Evolutionary conservation across 768 basidiomycete species (phyloP), one percentile per base, ranked within the genome.

Genomic region (Boletellus ananiceps): DNA sequence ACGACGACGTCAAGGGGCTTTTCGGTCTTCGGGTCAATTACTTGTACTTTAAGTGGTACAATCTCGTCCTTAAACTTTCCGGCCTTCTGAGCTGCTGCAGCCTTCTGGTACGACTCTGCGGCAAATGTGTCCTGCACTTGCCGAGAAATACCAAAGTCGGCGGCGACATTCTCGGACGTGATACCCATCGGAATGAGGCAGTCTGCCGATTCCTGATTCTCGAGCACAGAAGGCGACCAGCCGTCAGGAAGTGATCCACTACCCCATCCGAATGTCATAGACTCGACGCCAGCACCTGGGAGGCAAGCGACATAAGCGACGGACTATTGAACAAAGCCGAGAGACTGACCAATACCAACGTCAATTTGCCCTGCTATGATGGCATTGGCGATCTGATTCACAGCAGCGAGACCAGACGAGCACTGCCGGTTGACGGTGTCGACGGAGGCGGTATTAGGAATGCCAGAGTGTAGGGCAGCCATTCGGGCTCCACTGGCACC

Each of bases 81-180:
- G 2, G 81, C 81, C 67, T 87, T 85, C 63, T 86, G 83, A 2
- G 92, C 91, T 9, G 75, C 76, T 13, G 83, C 81, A 8, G 93
- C 93, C 64, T 89, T 89, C 60, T 84, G 82, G 80, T 90, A 92
- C 0, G 90, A 93, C 38, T 73, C 67, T 13, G 90, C 90, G 6
- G 93, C 84, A 59, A 94, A 93, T 48, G 75, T 78, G 72, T 95
- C 93, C 70, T 94, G 90, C n/a, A 67, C 70, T 41, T 75, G 73
- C 46, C 93, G 86, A 25, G 84, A 73, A 64, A 95, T 81, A 51
- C 74, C 72, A 68, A 78, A 94, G 47, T 91, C 82, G 42, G 74
- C 65, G 12, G 93, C 89, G 56, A 93, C 90, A 65, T 93, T 93
- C 73, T 94, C 92, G n/a, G 88, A 91, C 16, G 93, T 93, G 72